Evolutionary conservation across 805 yeast genomes (phyloP).

Genomic region (Candida ascalaphidarum): DNA sequence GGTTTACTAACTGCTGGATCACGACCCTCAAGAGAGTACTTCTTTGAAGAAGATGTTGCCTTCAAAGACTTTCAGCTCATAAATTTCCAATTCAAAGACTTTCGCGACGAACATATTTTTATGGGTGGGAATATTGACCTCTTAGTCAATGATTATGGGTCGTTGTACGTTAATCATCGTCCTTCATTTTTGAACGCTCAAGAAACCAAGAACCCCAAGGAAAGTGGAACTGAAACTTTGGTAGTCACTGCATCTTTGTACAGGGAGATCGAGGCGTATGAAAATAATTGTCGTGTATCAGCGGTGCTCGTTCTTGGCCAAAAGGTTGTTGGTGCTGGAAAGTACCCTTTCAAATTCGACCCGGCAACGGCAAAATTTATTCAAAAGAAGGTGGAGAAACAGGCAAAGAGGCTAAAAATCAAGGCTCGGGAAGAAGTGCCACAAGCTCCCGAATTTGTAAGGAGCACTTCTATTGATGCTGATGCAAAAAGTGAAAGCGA

Average conservation of each 20-base stretch:
- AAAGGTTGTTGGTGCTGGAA: constrained; percentile 10
- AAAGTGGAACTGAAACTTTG: constrained; percentile 5
- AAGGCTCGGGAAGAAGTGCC: too few species aligned
- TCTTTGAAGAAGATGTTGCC: constrained; percentile 57
- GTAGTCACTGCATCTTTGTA: too few species aligned
- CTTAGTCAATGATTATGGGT: constrained; percentile 14
- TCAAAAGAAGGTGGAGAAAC: constrained; percentile 2
- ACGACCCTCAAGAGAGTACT: constrained; percentile 42
- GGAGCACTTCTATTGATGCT: neutral
- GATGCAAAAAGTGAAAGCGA: constrained; percentile 1
- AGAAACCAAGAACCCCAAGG: constrained; percentile 7
- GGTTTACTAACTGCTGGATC: constrained; percentile 3
- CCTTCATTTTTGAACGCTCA: constrained; percentile 15
- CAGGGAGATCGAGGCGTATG: constrained; percentile 10
- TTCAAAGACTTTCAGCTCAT: constrained; percentile 54
- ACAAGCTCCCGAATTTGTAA: neutral
- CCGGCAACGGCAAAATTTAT: constrained; percentile 2
- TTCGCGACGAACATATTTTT: constrained; percentile 46
- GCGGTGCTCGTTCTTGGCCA: constrained; percentile 17
- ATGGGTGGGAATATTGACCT: constrained; percentile 10
- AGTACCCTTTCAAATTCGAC: constrained; percentile 1
- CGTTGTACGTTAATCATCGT: constrained; percentile 5
- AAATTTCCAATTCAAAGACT: constrained; percentile 48
- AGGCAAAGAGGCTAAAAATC: constrained; percentile 1
- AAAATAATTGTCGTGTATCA: constrained; percentile 16